Evolutionary conservation across 805 yeast genomes (phyloP).

Genomic region (Metschnikowia sp.): DNA sequence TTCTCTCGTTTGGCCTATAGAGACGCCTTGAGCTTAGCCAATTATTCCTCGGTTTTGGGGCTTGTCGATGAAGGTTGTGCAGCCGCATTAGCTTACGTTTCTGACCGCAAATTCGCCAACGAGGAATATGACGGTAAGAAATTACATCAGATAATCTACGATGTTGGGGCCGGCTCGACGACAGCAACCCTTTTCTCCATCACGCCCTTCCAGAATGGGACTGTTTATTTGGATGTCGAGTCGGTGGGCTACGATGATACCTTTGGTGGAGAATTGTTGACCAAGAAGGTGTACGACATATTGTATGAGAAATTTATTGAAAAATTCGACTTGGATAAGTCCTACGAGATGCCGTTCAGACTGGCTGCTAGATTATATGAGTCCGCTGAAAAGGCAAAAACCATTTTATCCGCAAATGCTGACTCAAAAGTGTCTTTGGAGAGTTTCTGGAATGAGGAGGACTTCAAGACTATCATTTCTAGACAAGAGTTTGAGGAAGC

Average conservation of each 20-base stretch:
- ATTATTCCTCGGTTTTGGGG: conserved; percentile 53
- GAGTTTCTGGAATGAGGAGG: conserved; percentile 67
- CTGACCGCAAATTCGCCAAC: conserved; percentile 41
- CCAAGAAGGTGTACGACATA: conserved; percentile 59
- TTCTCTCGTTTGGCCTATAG: conserved; percentile 66
- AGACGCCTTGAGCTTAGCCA: conserved; percentile 72
- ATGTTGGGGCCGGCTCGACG: conserved; percentile 91
- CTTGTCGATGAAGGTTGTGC: conserved; percentile 92
- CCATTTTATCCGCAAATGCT: conserved; percentile 79
- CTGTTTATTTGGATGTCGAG: conserved; percentile 54
- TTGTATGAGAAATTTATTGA: conserved; percentile 58
- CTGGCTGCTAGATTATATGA: conserved; percentile 68
- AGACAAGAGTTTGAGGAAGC: conserved; percentile 78
- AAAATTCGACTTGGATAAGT: conserved; percentile 34
- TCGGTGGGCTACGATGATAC: conserved; percentile 66
- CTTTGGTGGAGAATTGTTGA: conserved; percentile 76
- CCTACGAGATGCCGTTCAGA: conserved; percentile 49
- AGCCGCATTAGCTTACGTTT: conserved; percentile 77
- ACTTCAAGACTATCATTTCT: conserved; percentile 62
- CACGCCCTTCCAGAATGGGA: conserved; percentile 40
- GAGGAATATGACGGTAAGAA: conserved; percentile 35
- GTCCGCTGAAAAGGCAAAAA: conserved; percentile 85
- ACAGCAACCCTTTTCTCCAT: conserved; percentile 80
- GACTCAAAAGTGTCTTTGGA: conserved; percentile 81
- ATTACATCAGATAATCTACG: conserved; percentile 71